Evolutionary conservation across 1,284 basidiomycete species (phyloP), one percentile per base, ranked within the genome.

Genomic region (Xerocomus nothofagi): DNA sequence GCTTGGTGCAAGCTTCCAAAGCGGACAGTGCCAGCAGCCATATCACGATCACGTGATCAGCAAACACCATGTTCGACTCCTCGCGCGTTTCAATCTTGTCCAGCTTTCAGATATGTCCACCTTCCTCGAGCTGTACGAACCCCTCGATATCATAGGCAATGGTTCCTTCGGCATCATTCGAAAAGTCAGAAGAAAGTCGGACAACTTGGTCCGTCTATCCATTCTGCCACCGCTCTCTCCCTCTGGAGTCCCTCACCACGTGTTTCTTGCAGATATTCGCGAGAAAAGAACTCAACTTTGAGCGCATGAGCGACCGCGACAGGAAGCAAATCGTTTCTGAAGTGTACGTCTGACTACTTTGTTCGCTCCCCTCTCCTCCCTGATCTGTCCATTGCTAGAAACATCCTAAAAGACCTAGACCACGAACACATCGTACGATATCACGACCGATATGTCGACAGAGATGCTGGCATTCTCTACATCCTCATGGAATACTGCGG

Each of bases 401-500:
- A 97, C 65, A 99, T 98, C 59, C 81, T 98, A 51, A 96, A 97
- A 71, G 92, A 94, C 60, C 77, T 98, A 17, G 82, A 91, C 60
- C 92, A 98, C 70, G 89, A 92, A 62, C 90, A 98, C 70, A 98
- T 98, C 56, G 96, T 98, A 56, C 87, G 88, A 60, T 96, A 95
- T 70, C 86, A 91, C 59, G 93, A 96, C 74, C 80, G 93, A 55
- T 82, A 91, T 65, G 91, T 96, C 48, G 96, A 98, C 72, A 80
- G 88, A 54, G 88, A 95, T 50, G 88, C 89, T 42, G 91, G 92
- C 39, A 89, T 92, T 51, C 82, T 98, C 37, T 95, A 94, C 70
- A 97, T 97, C 54, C 77, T 97, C 55, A 98, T 97, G 94, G 94
- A 97, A 74, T 97, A 90, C 66, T 98, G 95, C 67, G 91, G 92